Evolutionary conservation across 176 grass and related monocot species (phyloP), one percentile per base, ranked within the genome.

Genomic region (Triticum dicoccoides): DNA sequence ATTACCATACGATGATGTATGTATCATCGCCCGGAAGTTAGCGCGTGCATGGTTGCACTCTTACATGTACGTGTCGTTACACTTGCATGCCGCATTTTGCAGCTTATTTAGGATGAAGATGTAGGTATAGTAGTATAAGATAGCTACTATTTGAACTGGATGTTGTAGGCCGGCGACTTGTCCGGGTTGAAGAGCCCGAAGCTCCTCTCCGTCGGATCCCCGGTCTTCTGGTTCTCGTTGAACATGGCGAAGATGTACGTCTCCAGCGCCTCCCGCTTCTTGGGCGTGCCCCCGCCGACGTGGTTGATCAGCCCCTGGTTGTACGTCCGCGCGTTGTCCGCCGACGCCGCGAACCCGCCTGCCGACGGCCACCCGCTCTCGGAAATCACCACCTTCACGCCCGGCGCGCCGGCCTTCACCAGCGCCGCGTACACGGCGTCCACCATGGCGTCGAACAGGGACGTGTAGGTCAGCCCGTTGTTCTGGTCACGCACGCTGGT

Each of bases 321-420:
- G 78, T 97, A 97, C 9, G 20, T 64, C 45, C 83, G 49, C 4
- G 95, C 92, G 63, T 92, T 94, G 0, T 79, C 86, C 5, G 34
- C n/a, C 6, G 52, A 84, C 0, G 92, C 91, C 1, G 24, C 87
- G 25, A 52, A 85, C 21, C 90, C 92, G 14, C 88, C 90, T 3
- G 82, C 87, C 15, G 92, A 91, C 68, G 95, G 95, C 95, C 94
- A 97, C 3, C 90, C 95, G 27, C 80, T 94, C 82, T 94, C 90
- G 1, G 94, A 97, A 5, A 94, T 42, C 0, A 94, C 90, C 0
- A 94, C 1, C 32, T 2, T 58, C 0, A 92, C 94, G 8, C 24
- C 59, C 1, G 70, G 39, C 0, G 89, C 83, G 0, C 78, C 88
- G 3, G 75, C 86, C 85, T 89, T 97, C 80, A 94, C 90, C 18